Evolutionary conservation across 495 filamentous ascomycete species (phyloP).

Genomic region (Mytilinidion resinicola): DNA sequence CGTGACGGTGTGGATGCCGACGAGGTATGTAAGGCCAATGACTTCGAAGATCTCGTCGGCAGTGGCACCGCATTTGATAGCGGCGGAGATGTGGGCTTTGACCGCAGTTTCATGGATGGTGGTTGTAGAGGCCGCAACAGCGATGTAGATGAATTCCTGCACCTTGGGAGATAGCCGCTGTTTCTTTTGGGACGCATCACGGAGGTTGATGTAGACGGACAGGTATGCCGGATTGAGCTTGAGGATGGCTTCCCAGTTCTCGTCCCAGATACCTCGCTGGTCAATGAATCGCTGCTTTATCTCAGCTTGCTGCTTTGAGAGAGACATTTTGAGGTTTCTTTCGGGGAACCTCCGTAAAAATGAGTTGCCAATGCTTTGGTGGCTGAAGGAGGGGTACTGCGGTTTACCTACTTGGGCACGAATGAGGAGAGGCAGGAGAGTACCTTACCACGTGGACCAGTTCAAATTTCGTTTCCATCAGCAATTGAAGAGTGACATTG

Average conservation of each 20-base stretch:
- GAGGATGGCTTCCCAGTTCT: not conserved
- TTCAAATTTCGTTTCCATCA: no score
- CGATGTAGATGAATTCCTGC: slow-evolving; percentile 38
- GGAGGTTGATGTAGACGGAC: not conserved
- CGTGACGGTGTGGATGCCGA: slow-evolving; percentile 43
- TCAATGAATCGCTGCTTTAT: not conserved
- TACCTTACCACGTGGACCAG: no score
- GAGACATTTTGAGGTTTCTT: not conserved
- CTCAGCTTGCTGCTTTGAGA: not conserved
- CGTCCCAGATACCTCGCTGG: not conserved
- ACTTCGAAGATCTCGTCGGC: slow-evolving; percentile 38
- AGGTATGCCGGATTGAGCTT: not conserved
- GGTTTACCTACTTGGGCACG: no score
- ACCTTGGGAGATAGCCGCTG: slow-evolving; percentile 36
- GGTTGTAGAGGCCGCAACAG: slow-evolving; percentile 37
- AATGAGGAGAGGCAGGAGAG: no score
- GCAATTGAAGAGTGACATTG: no score
- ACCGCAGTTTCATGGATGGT: slow-evolving; percentile 40
- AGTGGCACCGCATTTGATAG: slow-evolving; percentile 34
- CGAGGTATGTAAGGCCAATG: slow-evolving; percentile 35
- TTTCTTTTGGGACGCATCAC: slow-evolving; percentile 19
- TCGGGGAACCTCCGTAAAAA: no score
- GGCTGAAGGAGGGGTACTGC: no score
- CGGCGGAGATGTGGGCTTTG: slow-evolving; percentile 29
- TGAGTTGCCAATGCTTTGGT: no score